Conservation (phyloP, 257 asterid genomes). For the Galeopsis tetrahit region DNA sequence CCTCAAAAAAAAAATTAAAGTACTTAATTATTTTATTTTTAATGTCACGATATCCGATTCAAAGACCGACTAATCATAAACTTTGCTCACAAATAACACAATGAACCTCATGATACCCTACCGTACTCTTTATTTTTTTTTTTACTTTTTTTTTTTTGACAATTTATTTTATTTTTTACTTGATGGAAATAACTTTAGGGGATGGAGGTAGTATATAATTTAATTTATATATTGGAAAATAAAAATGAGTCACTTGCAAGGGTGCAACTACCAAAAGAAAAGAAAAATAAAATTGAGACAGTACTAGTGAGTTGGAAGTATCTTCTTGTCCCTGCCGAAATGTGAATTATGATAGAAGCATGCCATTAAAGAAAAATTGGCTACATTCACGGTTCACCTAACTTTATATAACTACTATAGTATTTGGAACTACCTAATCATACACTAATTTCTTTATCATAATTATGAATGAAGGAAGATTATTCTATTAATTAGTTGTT, state of each 20-base stretch:
- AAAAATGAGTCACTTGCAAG: conserved; percentile 28
- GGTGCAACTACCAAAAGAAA: not conserved
- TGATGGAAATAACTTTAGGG: no score
- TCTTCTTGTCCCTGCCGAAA: conserved; percentile 22
- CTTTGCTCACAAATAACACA: no score
- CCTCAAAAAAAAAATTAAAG: no score
- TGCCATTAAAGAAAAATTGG: conserved; percentile 24
- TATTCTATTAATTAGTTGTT: not conserved
- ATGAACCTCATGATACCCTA: no score
- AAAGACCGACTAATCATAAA: no score
- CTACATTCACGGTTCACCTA: conserved; percentile 43
- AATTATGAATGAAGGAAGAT: not conserved
- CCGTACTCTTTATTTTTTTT: no score
- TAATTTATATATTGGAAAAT: not conserved
- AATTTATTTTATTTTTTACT: no score
- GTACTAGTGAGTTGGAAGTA: conserved; percentile 28
- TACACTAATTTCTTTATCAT: not conserved
- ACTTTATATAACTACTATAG: conserved; percentile 26
- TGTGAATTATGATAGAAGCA: conserved; percentile 29
- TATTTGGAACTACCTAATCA: not conserved
- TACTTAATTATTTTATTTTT: no score
- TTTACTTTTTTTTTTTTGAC: no score
- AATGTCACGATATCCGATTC: no score
- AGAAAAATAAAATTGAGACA: conserved; percentile 18
- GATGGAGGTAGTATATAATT: no score